A percentile compares a stretch with the other conserved stretches of the same genome.
Conservation (phyloP, 495 filamentous ascomycete genomes). For the Viridothelium virens region DNA sequence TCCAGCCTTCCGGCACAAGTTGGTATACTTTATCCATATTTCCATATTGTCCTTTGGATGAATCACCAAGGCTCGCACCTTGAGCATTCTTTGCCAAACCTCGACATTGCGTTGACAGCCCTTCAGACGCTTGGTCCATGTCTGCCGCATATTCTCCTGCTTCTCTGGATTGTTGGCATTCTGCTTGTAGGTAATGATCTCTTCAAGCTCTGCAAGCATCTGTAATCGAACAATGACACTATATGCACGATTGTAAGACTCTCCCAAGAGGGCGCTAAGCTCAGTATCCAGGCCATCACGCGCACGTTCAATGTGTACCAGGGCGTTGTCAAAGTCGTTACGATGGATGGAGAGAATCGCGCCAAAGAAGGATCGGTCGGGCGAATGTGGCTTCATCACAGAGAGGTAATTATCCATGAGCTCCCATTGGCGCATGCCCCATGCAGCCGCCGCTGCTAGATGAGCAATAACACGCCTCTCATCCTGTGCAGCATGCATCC, state of each 20-base stretch:
- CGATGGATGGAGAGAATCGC: slow-evolving; percentile 89
- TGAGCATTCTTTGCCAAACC: slow-evolving; percentile 96
- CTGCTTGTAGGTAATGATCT: slow-evolving; percentile 97
- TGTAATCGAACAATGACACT: slow-evolving; percentile 92
- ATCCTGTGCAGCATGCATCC: slow-evolving; percentile 76
- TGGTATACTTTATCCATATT: slow-evolving; percentile 99
- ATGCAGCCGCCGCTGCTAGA: slow-evolving; percentile 91
- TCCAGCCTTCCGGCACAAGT: slow-evolving; percentile 90
- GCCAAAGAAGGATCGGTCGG: slow-evolving; percentile 94
- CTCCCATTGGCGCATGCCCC: slow-evolving; percentile 94
- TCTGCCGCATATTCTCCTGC: slow-evolving; percentile 80
- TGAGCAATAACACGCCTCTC: slow-evolving; percentile 82
- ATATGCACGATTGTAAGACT: slow-evolving; percentile 95
- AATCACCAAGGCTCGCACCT: slow-evolving; percentile 86
- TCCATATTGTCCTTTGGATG: slow-evolving; percentile 85
- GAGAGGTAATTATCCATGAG: slow-evolving; percentile 93
- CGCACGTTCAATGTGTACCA: slow-evolving; percentile 77
- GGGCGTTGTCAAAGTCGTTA: slow-evolving; percentile 85
- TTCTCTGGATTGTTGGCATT: slow-evolving; percentile 67
- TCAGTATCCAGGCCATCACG: slow-evolving; percentile 92
- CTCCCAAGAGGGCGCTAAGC: slow-evolving; percentile 84
- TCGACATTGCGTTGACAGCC: slow-evolving; percentile 96
- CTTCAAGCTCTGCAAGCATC: slow-evolving; percentile 97
- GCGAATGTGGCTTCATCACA: slow-evolving; percentile 87
- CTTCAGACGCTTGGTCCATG: slow-evolving; percentile 90